phyloP scores from a whole-genome alignment of 2,329 filamentous ascomycete genomes.

The Trichoderma sp. region DNA sequence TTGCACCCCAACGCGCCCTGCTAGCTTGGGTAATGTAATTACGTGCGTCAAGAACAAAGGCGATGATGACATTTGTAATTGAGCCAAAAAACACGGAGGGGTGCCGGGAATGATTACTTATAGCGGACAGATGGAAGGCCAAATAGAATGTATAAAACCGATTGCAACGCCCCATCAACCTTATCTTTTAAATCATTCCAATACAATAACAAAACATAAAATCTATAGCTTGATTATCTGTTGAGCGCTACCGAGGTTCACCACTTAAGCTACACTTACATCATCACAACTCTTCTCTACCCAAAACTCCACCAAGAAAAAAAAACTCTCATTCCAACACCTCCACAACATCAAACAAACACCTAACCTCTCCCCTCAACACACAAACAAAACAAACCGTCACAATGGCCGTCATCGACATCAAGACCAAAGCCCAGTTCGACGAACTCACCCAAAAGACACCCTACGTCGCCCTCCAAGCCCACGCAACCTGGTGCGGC shows the following conservation, averaged over 20 bases:
- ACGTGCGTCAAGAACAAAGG: not conserved
- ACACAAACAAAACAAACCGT: no score
- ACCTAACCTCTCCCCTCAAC: no score
- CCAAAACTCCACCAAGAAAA: not conserved
- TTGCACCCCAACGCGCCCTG: no score
- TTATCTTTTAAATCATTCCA: not conserved
- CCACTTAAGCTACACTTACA: not conserved
- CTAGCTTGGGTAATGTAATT: not conserved
- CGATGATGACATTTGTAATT: conserved; percentile 19
- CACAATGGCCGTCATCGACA: conserved; percentile 35
- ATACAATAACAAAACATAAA: not conserved
- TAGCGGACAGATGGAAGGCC: not conserved
- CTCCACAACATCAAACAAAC: no score
- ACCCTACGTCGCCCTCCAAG: conserved; percentile 57
- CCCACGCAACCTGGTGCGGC: conserved; percentile 61
- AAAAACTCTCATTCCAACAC: not conserved
- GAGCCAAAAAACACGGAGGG: not conserved
- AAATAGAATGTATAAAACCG: not conserved
- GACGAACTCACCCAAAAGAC: conserved; percentile 49
- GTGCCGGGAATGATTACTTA: not conserved
- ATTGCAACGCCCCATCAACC: not conserved
- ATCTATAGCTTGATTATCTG: not conserved
- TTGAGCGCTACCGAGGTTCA: not conserved
- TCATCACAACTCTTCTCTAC: not conserved
- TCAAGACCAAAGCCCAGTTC: conserved; percentile 49